Evolutionary conservation across 768 basidiomycete species (phyloP), one percentile per base, ranked within the genome.

Genomic region (Lentinula aciculospora): DNA sequence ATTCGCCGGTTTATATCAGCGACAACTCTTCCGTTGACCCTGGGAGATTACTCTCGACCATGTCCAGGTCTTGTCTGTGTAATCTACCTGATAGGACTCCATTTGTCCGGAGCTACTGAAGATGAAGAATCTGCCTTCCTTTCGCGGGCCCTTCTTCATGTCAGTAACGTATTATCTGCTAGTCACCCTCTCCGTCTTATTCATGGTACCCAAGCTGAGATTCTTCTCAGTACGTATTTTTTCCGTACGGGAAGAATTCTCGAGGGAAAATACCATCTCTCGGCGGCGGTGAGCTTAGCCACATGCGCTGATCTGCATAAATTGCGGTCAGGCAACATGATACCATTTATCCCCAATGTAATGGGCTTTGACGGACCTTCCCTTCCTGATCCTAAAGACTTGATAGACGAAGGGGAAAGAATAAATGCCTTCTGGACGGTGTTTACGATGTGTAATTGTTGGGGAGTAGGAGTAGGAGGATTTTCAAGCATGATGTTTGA

Each of bases 11-110:
- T 85, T 61, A 77, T 78, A 42, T 71, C 73, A 39, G 67, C 75
- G 2, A 69, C 73, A 7, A 74, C 86, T 49, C 76, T 74, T 58
- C 73, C 78, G 63, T 75, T 76, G 46, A 72, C 78, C 3, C 74
- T 83, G 45, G 76, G 80, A 0, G 74, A 80, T 45, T 71, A 74
- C 4, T 72, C 76, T 37, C 69, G 80, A 6, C 80, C 81, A 25
- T 70, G 80, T 4, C 77, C 78, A 9, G 78, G 79, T 4, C 69
- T 85, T 3, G 69, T 79, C 29, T 78, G 71, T 59, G 72, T 70
- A 3, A 75, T 81, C 1, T 80, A 79, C 42, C 73, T 87, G 0
- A 80, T 82, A 74, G 83, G 81, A 10, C 66, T 74, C 39, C 76
- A 79, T 56, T 71, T 86, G 21, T 68, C 75, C 3, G 71, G 77